Percentiles rank a stretch among this genome's conserved stretches.
Conservation (phyloP, 2,329 filamentous ascomycete genomes). For the Aureobasidium sp. region DNA sequence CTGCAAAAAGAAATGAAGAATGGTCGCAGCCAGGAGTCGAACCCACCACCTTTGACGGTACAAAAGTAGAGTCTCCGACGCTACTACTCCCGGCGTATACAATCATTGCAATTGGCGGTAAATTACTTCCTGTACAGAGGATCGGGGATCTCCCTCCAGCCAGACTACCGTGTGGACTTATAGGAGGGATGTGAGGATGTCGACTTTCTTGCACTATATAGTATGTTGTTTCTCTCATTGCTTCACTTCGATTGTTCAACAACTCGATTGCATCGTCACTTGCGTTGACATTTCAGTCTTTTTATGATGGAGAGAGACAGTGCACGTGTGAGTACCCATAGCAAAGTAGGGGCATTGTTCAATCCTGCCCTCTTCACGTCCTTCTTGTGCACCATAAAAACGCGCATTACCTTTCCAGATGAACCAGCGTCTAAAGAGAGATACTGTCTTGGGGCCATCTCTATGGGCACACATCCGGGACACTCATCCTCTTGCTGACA, state of each 20-base stretch:
- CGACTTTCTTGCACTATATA: neutral
- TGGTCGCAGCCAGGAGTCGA: neutral
- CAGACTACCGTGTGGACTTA: neutral
- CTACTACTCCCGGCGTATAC: neutral
- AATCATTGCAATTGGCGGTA: neutral
- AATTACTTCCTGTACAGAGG: neutral
- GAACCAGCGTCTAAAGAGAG: no score
- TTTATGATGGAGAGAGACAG: no score
- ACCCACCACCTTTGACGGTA: neutral
- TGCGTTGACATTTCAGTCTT: neutral
- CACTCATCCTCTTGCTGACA: neutral
- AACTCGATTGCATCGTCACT: neutral
- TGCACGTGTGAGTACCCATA: no score
- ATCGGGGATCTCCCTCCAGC: neutral
- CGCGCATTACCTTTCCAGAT: no score
- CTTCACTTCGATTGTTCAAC: neutral
- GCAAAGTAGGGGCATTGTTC: no score
- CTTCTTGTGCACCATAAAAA: no score
- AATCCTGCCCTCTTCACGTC: no score
- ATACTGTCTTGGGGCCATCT: no score
- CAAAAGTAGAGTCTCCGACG: neutral
- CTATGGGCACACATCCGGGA: neutral
- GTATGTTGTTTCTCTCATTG: neutral
- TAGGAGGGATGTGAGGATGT: neutral
- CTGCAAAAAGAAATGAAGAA: neutral